Evolutionary conservation across 2,329 filamentous ascomycete genomes (phyloP), one percentile per base, ranked within the genome.

Genomic region (Colletotrichum sp.): DNA sequence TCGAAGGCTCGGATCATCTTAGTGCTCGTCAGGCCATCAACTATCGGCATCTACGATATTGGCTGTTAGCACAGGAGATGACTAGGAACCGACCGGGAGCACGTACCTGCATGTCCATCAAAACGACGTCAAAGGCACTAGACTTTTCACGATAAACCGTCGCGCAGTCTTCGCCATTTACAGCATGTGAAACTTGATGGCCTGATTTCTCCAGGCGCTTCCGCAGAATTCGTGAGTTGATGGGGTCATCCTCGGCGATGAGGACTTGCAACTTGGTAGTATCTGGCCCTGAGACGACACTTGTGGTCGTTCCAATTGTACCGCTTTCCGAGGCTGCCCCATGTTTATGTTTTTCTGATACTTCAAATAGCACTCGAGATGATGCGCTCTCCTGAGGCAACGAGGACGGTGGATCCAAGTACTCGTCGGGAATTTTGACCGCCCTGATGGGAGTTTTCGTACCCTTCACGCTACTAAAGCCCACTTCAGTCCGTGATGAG

Each of bases 91-190:
- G 15, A 16, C 13, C 13, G 36, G 72, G 15, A 44, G 39, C 30
- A 85, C 91, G 84, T 82, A 96, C 95, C 89, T 98, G 95, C 90
- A 98, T 95, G 82, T 98, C 96, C 96, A 98, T 98, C 77, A 98
- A 88, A 64, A 98, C 89, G 7, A 95, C 93, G 82, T 98, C 95
- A 80, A 95, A 97, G 27, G 86, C 85, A 30, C 83, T 83, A 1
- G 92, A 88, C 67, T 89, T 89, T 62, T 95, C 93, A 66, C 89
- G 89, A 82, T 95, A 96, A 6, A 92, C 89, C 66, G 89, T 88
- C 8, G 95, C 93, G 81, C 96, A 98, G 80, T 98, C 95, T 81
- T 97, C 94, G 9, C 96, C 96, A 77, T 98, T 98, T 49, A 94
- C 89, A 0, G 95, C 95, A 78, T 96, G 89, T 44, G 90, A 86